Evolutionary conservation across 257 asterid species (phyloP).

Genomic region (Euphrasia confusa): DNA sequence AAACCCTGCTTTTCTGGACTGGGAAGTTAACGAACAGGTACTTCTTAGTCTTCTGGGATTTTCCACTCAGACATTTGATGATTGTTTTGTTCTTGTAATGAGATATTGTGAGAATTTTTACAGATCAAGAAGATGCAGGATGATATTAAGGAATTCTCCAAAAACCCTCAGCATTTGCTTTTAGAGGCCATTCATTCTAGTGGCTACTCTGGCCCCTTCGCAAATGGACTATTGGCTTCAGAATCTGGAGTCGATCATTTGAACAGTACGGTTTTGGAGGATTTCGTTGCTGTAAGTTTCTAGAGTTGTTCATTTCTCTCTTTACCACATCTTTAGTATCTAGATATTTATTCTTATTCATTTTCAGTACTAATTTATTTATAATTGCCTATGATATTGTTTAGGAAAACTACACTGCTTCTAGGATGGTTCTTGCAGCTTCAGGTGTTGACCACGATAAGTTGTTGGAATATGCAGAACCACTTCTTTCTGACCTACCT

Average conservation of each 20-base stretch:
- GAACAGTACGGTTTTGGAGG: constrained; percentile 64
- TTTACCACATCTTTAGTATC: not conserved
- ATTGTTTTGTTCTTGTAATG: not conserved
- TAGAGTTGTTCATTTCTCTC: not conserved
- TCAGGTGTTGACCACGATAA: constrained; percentile 86
- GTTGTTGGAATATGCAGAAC: constrained; percentile 68
- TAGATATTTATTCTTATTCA: constrained; percentile 15
- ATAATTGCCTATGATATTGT: constrained; percentile 21
- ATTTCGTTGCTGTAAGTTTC: constrained; percentile 68
- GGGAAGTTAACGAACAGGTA: constrained; percentile 95
- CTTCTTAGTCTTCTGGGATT: constrained; percentile 12
- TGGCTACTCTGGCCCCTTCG: constrained; percentile 7
- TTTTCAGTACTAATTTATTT: not conserved
- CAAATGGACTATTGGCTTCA: not conserved
- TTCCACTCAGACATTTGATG: not conserved
- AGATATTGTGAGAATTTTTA: not conserved
- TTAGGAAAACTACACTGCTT: constrained; percentile 72
- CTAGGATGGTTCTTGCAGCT: constrained; percentile 86
- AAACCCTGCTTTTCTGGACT: constrained; percentile 84
- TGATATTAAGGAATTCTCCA: not conserved
- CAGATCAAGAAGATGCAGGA: not conserved
- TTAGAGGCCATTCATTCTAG: not conserved
- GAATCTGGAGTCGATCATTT: constrained; percentile 53
- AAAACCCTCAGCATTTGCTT: constrained; percentile 6
- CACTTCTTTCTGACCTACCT: constrained; percentile 75